A percentile compares a stretch with the other conserved stretches of the same genome.
These are phyloP conservation scores for Chionographis japonica DNA, from an alignment of 106 monocot species.

Conservation along the genomic window DNA sequence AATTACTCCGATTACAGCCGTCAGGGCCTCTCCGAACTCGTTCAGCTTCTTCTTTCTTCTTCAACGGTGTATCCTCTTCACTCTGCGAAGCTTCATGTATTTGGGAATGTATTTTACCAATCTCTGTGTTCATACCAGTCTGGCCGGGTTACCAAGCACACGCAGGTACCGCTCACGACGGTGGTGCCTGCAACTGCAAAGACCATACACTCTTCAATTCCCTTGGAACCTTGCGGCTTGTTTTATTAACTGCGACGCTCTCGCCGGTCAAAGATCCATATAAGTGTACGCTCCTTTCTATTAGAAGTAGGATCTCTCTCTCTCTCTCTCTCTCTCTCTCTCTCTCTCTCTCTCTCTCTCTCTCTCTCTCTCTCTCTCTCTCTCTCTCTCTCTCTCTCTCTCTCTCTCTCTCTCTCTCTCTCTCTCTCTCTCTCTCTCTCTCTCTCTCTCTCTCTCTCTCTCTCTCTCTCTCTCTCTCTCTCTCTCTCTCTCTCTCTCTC, in stretches of 20 bases:
- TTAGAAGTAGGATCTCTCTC: no score
- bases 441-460: no score
- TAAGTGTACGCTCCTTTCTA: no score
- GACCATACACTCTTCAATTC: conserved; percentile 63
- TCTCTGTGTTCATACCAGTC: conserved; percentile 63
- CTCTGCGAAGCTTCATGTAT: conserved; percentile 66
- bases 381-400: no score
- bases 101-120: conserved; percentile 65
- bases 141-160: conserved; percentile 53
- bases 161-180: conserved; percentile 54
- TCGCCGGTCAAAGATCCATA: conserved; percentile 55
- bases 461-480: no score
- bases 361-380: no score
- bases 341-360: no score
- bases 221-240: conserved; percentile 41
- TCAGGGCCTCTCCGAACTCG: conserved; percentile 62
- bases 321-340: no score
- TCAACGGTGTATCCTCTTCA: conserved; percentile 60
- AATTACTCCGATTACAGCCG: conserved; percentile 53
- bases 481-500: no score
- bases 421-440: no score
- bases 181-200: conserved; percentile 73
- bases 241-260: conserved; percentile 60
- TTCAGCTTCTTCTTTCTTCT: conserved; percentile 62
- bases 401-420: no score